Conservation (phyloP, 2,329 filamentous ascomycete species). For the Monilinia fructigena region DNA sequence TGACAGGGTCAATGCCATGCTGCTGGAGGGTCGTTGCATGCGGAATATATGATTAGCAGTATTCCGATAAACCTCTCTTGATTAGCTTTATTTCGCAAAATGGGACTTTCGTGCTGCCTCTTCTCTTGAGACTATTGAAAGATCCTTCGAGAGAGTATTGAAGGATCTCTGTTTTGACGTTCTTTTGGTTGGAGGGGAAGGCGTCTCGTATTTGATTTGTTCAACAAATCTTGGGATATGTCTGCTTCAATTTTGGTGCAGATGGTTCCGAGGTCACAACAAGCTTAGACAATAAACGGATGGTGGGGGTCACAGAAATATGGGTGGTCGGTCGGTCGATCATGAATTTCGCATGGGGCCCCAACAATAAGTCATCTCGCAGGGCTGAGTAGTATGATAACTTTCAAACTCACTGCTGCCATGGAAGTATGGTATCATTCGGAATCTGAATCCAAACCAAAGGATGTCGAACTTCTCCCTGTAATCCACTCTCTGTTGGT, state of each 20-base stretch:
- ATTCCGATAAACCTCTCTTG: slow-evolving; percentile 24
- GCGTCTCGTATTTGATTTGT: slow-evolving; percentile 5
- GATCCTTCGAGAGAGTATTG: background rate
- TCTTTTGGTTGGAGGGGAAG: background rate
- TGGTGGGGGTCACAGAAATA: slow-evolving; percentile 16
- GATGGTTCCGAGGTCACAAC: slow-evolving; percentile 20
- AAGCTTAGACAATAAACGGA: slow-evolving; percentile 11
- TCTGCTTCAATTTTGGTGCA: slow-evolving; percentile 14
- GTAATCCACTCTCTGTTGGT: background rate
- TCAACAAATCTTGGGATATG: background rate
- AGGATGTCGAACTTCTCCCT: background rate
- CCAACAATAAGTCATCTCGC: background rate
- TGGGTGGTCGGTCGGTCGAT: slow-evolving; percentile 1
- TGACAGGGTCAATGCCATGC: slow-evolving; percentile 21
- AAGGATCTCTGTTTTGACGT: slow-evolving; percentile 1
- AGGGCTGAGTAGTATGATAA: background rate
- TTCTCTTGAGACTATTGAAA: background rate
- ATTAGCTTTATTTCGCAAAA: slow-evolving; percentile 25
- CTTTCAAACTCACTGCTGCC: background rate
- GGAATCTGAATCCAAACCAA: background rate
- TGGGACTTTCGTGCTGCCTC: slow-evolving; percentile 9
- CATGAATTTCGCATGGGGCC: background rate
- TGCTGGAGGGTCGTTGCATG: slow-evolving; percentile 19
- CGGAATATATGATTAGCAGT: slow-evolving; percentile 18
- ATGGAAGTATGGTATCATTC: background rate